phyloP scores from a whole-genome alignment of 345 rosid genomes.

The Microcos paniculata region DNA sequence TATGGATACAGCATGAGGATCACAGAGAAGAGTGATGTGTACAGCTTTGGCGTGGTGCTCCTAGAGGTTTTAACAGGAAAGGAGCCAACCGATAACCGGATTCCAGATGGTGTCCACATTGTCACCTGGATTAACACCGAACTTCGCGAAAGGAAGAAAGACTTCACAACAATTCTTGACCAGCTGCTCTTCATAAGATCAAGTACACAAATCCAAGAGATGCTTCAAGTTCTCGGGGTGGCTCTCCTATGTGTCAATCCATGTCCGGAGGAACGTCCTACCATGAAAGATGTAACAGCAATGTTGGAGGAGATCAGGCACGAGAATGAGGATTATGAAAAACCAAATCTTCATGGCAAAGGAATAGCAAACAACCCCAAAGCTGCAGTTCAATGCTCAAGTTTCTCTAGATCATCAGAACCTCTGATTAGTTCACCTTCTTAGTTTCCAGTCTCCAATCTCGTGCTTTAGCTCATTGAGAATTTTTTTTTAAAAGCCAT shows the following conservation, averaged over 20 bases:
- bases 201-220: conserved; percentile 64
- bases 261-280: conserved; percentile 58
- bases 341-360: conserved; percentile 33
- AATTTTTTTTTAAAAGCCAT: conserved; percentile 23
- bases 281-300: conserved; percentile 71
- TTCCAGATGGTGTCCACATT: conserved; percentile 60
- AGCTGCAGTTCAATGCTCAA: conserved; percentile 53
- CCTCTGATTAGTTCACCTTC: conserved; percentile 54
- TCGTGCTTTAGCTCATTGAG: conserved; percentile 19
- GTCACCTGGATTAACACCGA: conserved; percentile 59
- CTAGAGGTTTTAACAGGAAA: conserved; percentile 60
- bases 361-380: conserved; percentile 26
- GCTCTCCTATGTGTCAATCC: conserved; percentile 62
- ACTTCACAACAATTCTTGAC: conserved; percentile 53
- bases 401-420: conserved; percentile 65
- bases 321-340: conserved; percentile 47
- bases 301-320: conserved; percentile 61
- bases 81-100: conserved; percentile 45
- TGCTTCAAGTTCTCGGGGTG: conserved; percentile 67
- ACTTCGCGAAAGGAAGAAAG: conserved; percentile 43
- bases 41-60: conserved; percentile 72
- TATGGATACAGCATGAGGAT: conserved; percentile 68
- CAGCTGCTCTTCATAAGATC: conserved; percentile 44
- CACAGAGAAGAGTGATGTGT: conserved; percentile 72
- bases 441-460: conserved; percentile 19